Base-by-base conservation (phyloP, 352 stramenopile species). In the Phytophthora niederhauseri region DNA sequence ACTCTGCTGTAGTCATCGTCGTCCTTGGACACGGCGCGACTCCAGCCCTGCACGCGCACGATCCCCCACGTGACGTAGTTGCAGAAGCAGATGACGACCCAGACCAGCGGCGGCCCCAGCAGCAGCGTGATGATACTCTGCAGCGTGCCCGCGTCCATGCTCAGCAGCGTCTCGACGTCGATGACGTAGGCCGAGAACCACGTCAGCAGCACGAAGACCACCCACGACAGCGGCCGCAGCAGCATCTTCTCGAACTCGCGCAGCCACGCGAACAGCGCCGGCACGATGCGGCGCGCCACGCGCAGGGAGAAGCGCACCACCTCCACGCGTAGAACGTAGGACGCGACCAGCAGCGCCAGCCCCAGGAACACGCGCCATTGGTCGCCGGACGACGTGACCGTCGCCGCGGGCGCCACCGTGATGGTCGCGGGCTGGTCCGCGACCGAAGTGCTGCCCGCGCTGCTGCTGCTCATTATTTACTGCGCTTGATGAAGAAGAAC, bases 201-300 rank as follows among this genome's bases (percentile, higher is more conserved):
- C 19, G 82, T 61, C 15, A 93, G 68, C 26, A 96, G 70, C 30
- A 96, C 75, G 66, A 94, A 94, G 15, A 96, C 82, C 36, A 93
- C 82, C 84, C 86, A 96, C 0, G 88, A 92, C 0, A 96, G 72
- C 46, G 88, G 88, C 31, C 77, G 73, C 57, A 93, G 52, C 22
- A 96, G 71, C 64, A 80, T 90, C 60, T 94, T 94, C 64, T 96
- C 88, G 62, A 96, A 94, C 76, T 96, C 83, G 38, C 88, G 84
- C 52, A 96, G 78, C 82, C 82, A 94, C n/a, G 84, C 77, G 53
- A 87, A 78, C 28, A 86, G 70, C 43, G 74, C 73, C 2, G 86
- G 84, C 19, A 91, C 31, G 20, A 83, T 78, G 17, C 88, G 86
- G n/a, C 84, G 78, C 64, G 71, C 73, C 7, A 96, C 71, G 14